Percentiles rank a stretch among this genome's conserved stretches.
These are phyloP conservation scores for Aureobasidium sp. DNA, from an alignment of 2,329 filamentous ascomycete species.

Conservation along the genomic window DNA sequence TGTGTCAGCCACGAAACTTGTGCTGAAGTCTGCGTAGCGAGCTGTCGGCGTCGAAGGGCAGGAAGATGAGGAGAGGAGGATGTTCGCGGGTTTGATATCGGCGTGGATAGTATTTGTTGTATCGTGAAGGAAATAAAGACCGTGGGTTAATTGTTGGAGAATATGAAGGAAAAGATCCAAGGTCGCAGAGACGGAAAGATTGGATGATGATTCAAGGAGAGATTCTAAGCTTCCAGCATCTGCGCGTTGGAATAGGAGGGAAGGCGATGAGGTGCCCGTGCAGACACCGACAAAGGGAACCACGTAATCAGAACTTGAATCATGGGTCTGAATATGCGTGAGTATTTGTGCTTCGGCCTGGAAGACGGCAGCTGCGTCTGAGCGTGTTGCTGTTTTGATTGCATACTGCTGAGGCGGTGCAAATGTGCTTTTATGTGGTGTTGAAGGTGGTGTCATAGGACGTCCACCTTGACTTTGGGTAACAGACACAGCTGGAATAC, in stretches of 20 bases:
- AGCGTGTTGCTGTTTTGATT: conserved; percentile 27
- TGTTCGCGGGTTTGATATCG: conserved; percentile 43
- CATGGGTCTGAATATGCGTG: conserved; percentile 24
- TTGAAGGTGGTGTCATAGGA: conserved; percentile 18
- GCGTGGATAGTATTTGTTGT: conserved; percentile 34
- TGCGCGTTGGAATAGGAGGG: conserved; percentile 29
- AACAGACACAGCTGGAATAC: conserved; percentile 20
- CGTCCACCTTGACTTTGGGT: not conserved
- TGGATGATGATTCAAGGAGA: conserved; percentile 17
- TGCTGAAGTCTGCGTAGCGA: conserved; percentile 39
- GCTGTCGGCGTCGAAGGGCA: conserved; percentile 20
- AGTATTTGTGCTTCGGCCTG: conserved; percentile 29
- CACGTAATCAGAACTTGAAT: conserved; percentile 21
- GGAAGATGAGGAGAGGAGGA: conserved; percentile 31
- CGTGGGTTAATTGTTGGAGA: conserved; percentile 33
- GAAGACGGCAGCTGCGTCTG: conserved; percentile 29
- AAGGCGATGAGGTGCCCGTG: conserved; percentile 19
- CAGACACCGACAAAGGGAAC: conserved; percentile 31
- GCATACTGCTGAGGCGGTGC: conserved; percentile 22
- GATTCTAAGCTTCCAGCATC: conserved; percentile 27
- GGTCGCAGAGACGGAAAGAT: not conserved
- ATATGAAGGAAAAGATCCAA: conserved; percentile 33
- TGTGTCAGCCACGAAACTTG: conserved; percentile 35
- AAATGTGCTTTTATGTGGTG: conserved; percentile 17
- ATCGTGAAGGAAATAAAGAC: conserved; percentile 36